These are phyloP conservation scores for Ogataea methylovora DNA, from an alignment of 805 yeast species.

Conservation along the genomic window DNA sequence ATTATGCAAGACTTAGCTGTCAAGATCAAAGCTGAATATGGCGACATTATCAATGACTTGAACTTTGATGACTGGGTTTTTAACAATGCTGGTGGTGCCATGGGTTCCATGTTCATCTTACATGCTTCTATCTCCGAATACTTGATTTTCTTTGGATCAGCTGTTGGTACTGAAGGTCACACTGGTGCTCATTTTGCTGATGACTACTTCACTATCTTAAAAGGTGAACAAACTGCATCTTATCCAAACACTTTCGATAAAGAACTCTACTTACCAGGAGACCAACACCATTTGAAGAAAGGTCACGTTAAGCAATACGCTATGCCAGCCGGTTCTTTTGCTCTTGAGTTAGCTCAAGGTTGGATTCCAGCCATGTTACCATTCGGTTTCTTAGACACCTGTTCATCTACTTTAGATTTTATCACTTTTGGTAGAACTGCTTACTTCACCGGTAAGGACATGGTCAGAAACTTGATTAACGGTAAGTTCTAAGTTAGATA, in stretches of 20 bases:
- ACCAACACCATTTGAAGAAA: conserved; percentile 67
- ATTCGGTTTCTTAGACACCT: conserved; percentile 79
- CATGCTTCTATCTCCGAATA: conserved; percentile 95
- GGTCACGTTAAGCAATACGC: conserved; percentile 79
- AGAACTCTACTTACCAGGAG: conserved; percentile 80
- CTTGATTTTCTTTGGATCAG: conserved; percentile 86
- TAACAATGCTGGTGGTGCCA: conserved; percentile 98
- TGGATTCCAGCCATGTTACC: conserved; percentile 99
- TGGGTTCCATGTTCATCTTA: conserved; percentile 91
- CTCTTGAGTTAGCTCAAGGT: conserved; percentile 95
- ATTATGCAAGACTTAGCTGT: conserved; percentile 57
- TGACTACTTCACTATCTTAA: conserved; percentile 87
- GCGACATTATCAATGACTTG: conserved; percentile 58
- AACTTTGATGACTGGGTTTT: conserved; percentile 85
- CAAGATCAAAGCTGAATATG: conserved; percentile 55
- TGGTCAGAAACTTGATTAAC: conserved; percentile 49
- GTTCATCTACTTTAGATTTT: conserved; percentile 75
- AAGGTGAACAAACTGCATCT: conserved; percentile 75
- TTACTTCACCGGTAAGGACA: conserved; percentile 69
- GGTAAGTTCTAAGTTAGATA: background rate
- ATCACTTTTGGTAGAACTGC: conserved; percentile 62
- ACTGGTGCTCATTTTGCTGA: conserved; percentile 95
- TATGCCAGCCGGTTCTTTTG: conserved; percentile 78
- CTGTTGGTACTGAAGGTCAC: conserved; percentile 95
- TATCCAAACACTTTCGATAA: conserved; percentile 53